These are phyloP conservation scores for Pascua guehoae DNA, from an alignment of 1,284 basidiomycete genomes.

Conservation along the genomic window DNA sequence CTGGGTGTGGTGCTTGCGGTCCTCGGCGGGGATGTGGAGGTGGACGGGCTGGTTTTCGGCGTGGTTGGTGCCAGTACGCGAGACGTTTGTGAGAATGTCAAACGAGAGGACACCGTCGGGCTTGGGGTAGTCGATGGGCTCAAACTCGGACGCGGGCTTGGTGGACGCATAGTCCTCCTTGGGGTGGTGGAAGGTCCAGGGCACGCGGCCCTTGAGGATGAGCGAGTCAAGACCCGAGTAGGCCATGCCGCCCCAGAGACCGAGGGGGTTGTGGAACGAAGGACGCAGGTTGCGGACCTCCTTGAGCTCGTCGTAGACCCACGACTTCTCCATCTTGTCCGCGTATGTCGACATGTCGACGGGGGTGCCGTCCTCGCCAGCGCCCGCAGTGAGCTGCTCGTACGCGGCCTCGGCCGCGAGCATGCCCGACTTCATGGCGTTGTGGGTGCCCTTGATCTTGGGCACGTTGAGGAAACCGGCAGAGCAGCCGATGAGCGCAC, in stretches of 20 bases:
- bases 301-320: constrained; percentile 83
- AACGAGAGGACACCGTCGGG: constrained; percentile 90
- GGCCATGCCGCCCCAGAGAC: constrained; percentile 80
- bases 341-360: constrained; percentile 79
- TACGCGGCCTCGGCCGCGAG: constrained; percentile 87
- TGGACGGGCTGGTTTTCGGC: constrained; percentile 94
- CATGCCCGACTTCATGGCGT: constrained; percentile 99
- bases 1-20: constrained; percentile 64
- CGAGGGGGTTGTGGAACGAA: constrained; percentile 80
- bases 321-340: constrained; percentile 67
- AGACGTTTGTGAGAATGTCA: constrained; percentile 85
- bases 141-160: constrained; percentile 62
- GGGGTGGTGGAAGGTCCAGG: constrained; percentile 85
- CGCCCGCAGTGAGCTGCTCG: constrained; percentile 55
- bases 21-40: constrained; percentile 62
- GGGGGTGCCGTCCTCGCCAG: constrained; percentile 22
- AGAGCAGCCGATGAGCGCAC: constrained; percentile 90
- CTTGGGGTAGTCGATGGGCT: constrained; percentile 84
- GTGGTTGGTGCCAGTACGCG: constrained; percentile 93
- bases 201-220: constrained; percentile 77
- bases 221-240: constrained; percentile 90
- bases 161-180: constrained; percentile 71
- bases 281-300: constrained; percentile 92
- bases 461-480: constrained; percentile 96
- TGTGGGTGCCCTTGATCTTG: constrained; percentile 99